A percentile compares a stretch with the other conserved stretches of the same genome.
Evolutionary conservation across 352 stramenopile genomes (phyloP).

Genomic region (Globisporangium viniferum): DNA sequence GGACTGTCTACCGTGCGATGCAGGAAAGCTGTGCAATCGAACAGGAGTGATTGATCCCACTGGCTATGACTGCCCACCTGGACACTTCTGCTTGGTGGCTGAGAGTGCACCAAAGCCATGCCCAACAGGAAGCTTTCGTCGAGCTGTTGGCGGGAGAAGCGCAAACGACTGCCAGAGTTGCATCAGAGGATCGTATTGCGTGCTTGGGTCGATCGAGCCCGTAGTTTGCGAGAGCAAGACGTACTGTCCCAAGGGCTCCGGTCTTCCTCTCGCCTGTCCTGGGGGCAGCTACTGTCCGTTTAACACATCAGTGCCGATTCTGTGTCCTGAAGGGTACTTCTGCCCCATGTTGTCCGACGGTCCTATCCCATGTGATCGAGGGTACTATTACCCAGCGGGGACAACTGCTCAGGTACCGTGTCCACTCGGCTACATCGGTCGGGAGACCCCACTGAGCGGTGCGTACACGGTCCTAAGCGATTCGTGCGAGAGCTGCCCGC

Average conservation of each 20-base stretch:
- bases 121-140: constrained; percentile 41
- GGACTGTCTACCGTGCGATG: constrained; percentile 56
- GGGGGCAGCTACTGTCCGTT: constrained; percentile 70
- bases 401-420: constrained; percentile 62
- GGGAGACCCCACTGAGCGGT: constrained; percentile 45
- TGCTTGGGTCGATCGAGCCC: constrained; percentile 37
- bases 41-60: constrained; percentile 56
- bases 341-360: constrained; percentile 43
- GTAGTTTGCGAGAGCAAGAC: constrained; percentile 43
- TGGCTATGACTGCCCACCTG: constrained; percentile 65
- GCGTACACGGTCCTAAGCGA: constrained; percentile 43
- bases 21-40: constrained; percentile 72
- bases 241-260: constrained; percentile 61
- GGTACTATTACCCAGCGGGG: constrained; percentile 71
- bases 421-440: constrained; percentile 69
- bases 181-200: constrained; percentile 58
- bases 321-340: constrained; percentile 74
- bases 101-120: constrained; percentile 36
- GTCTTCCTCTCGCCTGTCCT: constrained; percentile 50
- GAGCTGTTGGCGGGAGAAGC: constrained; percentile 30
- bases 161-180: constrained; percentile 49
- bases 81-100: constrained; percentile 64
- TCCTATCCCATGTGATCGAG: constrained; percentile 39
- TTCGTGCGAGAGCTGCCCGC: constrained; percentile 72
- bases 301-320: constrained; percentile 53